A percentile compares a stretch with the other conserved stretches of the same genome.
phyloP scores from a whole-genome alignment of 169 alveolate genomes.

The Plasmodium yoelii region DNA sequence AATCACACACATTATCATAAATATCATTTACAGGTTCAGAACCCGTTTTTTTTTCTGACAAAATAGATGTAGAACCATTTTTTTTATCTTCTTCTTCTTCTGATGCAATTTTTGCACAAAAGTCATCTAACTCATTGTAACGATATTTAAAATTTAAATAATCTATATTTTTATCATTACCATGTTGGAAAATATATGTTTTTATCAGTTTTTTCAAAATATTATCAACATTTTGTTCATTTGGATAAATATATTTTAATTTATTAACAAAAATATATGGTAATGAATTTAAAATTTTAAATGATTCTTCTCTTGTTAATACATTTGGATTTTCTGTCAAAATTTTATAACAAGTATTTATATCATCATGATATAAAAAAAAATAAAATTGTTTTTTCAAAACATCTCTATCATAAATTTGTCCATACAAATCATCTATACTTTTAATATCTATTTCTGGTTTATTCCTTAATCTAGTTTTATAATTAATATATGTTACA shows the following conservation, averaged over 20 bases:
- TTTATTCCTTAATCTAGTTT: constrained; percentile 81
- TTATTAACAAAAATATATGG: constrained; percentile 79
- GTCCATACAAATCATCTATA: constrained; percentile 83
- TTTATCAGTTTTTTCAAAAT: constrained; percentile 78
- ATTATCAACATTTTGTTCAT: constrained; percentile 78
- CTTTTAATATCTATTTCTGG: constrained; percentile 80
- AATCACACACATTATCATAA: constrained; percentile 28
- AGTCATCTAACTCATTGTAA: constrained; percentile 58
- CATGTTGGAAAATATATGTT: constrained; percentile 82
- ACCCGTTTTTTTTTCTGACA: neutral
- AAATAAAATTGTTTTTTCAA: constrained; percentile 84
- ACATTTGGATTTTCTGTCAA: constrained; percentile 82
- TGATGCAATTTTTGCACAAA: constrained; percentile 18
- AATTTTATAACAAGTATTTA: constrained; percentile 79
- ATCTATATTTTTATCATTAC: constrained; percentile 62
- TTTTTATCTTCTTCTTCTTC: neutral
- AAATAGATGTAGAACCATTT: too few species aligned
- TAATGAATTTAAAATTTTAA: constrained; percentile 76
- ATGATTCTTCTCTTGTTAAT: constrained; percentile 80
- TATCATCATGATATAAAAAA: constrained; percentile 84
- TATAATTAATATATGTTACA: constrained; percentile 83
- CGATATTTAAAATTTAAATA: constrained; percentile 60
- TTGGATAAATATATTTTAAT: constrained; percentile 80
- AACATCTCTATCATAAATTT: constrained; percentile 81
- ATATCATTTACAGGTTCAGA: neutral